A percentile compares a stretch with the other conserved stretches of the same genome.
phyloP scores from a whole-genome alignment of 192 early-diverging fungal species.

The Fimicolochytrium jonesii region DNA sequence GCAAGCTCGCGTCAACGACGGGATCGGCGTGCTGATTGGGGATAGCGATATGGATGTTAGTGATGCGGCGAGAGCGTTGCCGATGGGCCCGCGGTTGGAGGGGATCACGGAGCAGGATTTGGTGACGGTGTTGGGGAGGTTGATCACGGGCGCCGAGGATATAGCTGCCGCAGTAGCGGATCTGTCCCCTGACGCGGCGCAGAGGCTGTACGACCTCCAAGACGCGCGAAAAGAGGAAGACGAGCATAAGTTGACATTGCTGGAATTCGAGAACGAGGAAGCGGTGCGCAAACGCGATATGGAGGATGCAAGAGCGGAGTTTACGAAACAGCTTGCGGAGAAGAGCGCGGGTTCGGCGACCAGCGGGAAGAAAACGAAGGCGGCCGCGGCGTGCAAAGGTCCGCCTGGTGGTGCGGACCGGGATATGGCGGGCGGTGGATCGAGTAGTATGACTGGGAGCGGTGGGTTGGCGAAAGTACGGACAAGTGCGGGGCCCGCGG shows the following conservation, averaged over 20 bases:
- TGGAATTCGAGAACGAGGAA: constrained; percentile 24
- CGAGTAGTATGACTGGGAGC: background rate
- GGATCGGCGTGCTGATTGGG: constrained; percentile 14
- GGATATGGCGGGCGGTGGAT: too few species aligned
- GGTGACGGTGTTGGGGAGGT: background rate
- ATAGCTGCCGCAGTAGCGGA: too few species aligned
- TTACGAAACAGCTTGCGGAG: constrained; percentile 15
- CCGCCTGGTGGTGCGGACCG: too few species aligned
- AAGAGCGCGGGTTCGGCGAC: background rate
- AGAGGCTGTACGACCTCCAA: too few species aligned
- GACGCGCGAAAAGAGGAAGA: constrained; percentile 22
- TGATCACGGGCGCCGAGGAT: too few species aligned
- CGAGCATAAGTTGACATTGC: constrained; percentile 1
- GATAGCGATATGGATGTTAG: constrained; percentile 24
- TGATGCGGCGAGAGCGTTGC: constrained; percentile 9
- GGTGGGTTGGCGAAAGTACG: background rate
- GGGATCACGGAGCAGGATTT: too few species aligned
- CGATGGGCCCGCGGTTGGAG: background rate
- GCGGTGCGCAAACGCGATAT: constrained; percentile 12
- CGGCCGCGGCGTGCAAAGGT: background rate
- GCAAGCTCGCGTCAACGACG: constrained; percentile 24
- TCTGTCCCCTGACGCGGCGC: too few species aligned
- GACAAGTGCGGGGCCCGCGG: background rate
- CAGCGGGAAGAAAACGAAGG: background rate
- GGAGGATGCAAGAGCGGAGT: constrained; percentile 22